Percentiles rank a stretch among this genome's conserved stretches.
These are phyloP conservation scores for Tanacetum coccineum DNA, from an alignment of 129 eudicot genomes.

Conservation along the genomic window DNA sequence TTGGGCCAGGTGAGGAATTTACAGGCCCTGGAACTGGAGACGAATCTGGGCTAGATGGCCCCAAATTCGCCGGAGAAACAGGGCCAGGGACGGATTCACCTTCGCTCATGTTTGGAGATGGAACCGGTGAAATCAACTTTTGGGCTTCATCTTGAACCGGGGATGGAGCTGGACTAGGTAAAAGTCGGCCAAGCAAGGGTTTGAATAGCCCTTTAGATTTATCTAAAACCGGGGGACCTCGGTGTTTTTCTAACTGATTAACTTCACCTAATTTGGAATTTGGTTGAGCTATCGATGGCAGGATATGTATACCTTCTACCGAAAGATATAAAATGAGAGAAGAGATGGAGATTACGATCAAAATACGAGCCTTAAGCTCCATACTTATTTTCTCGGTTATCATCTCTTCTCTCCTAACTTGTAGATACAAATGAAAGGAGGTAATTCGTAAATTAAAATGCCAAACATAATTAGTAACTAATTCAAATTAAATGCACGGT, in stretches of 20 bases:
- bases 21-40: neutral
- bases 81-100: neutral
- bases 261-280: constrained; percentile 5
- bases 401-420: constrained; percentile 36
- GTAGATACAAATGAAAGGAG: constrained; percentile 24
- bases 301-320: constrained; percentile 31
- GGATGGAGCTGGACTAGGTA: constrained; percentile 3
- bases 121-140: constrained; percentile 13
- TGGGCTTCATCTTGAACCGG: constrained; percentile 6
- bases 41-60: constrained; percentile 2
- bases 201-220: constrained; percentile 12
- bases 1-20: neutral
- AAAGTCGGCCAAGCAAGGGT: neutral
- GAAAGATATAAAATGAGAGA: constrained; percentile 36
- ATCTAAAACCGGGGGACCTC: constrained; percentile 21
- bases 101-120: constrained; percentile 8
- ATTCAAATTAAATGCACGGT: constrained; percentile 14
- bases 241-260: constrained; percentile 4
- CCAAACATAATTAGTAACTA: neutral
- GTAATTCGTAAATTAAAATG: constrained; percentile 20
- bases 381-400: constrained; percentile 24
- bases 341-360: constrained; percentile 36
- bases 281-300: constrained; percentile 27
- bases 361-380: constrained; percentile 32
- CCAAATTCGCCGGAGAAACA: neutral